phyloP scores from a whole-genome alignment of 2,329 filamentous ascomycete species.

The Penicillium sp. region DNA sequence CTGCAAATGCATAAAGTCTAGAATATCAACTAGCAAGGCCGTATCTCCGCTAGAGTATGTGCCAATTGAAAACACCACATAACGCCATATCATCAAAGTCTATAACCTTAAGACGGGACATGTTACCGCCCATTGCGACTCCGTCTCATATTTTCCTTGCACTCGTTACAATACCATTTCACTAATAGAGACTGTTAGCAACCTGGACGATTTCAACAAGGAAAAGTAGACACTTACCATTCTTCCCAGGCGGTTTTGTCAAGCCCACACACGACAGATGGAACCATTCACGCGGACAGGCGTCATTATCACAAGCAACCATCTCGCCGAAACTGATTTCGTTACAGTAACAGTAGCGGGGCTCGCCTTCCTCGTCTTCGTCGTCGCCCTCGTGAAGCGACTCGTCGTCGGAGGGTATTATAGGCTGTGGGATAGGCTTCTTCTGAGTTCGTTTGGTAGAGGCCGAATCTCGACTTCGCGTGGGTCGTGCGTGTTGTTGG shows the following conservation, averaged over 20 bases:
- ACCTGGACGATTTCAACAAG: neutral
- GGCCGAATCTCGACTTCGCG: conserved; percentile 35
- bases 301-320: conserved; percentile 75
- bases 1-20: neutral
- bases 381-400: conserved; percentile 54
- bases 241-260: conserved; percentile 73
- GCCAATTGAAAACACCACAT: neutral
- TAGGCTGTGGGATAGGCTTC: conserved; percentile 27
- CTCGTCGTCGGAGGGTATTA: conserved; percentile 43
- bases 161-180: conserved; percentile 82
- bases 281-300: conserved; percentile 77
- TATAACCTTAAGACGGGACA: neutral
- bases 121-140: conserved; percentile 46
- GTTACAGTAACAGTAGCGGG: conserved; percentile 76
- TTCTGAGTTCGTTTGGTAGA: conserved; percentile 42
- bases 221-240: conserved; percentile 56
- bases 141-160: conserved; percentile 64
- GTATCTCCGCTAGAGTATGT: neutral
- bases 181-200: conserved; percentile 49
- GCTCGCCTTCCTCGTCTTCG: conserved; percentile 67
- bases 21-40: conserved; percentile 2
- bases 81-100: conserved; percentile 7
- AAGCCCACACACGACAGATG: conserved; percentile 79
- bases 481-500: conserved; percentile 37
- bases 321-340: conserved; percentile 79